Percentiles rank a stretch among this genome's conserved stretches.
Conservation (phyloP, 106 monocot genomes). For the Phalaenopsis aphrodite region DNA sequence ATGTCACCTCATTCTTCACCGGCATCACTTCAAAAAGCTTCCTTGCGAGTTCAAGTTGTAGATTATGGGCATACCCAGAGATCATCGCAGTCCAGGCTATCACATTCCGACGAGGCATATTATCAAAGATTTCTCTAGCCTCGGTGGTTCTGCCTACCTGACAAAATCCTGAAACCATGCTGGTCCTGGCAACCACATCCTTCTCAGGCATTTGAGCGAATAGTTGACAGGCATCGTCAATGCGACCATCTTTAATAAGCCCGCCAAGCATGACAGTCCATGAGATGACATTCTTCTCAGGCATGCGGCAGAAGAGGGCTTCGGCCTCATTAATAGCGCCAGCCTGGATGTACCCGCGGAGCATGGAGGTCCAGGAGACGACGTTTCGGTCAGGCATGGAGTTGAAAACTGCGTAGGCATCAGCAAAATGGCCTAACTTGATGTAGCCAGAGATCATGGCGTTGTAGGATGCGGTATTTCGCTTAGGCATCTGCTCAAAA, state of each 20-base stretch:
- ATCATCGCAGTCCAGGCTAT: slow-evolving; percentile 84
- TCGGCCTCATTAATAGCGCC: slow-evolving; percentile 45
- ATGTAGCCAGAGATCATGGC: slow-evolving; percentile 28
- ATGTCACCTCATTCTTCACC: slow-evolving; percentile 73
- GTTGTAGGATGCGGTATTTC: slow-evolving; percentile 33
- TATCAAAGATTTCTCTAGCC: slow-evolving; percentile 65
- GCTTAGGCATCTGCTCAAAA: slow-evolving; percentile 31
- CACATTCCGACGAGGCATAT: slow-evolving; percentile 61
- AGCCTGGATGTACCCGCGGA: slow-evolving; percentile 41
- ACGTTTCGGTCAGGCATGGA: slow-evolving; percentile 48
- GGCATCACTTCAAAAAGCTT: slow-evolving; percentile 95
- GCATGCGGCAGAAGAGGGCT: slow-evolving; percentile 44
- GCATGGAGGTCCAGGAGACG: slow-evolving; percentile 64
- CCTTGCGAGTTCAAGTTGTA: slow-evolving; percentile 52
- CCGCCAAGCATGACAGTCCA: slow-evolving; percentile 78
- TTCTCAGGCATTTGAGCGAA: slow-evolving; percentile 63
- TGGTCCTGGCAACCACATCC: slow-evolving; percentile 67
- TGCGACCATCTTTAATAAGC: slow-evolving; percentile 31
- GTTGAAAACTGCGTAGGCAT: slow-evolving; percentile 36
- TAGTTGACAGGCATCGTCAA: slow-evolving; percentile 50
- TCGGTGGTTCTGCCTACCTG: slow-evolving; percentile 32
- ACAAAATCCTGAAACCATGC: slow-evolving; percentile 67
- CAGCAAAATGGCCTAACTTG: not conserved
- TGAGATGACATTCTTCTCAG: slow-evolving; percentile 63
- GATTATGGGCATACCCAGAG: slow-evolving; percentile 51